Conservation (phyloP, 768 basidiomycete species). For the Suillus cothurnatus region DNA sequence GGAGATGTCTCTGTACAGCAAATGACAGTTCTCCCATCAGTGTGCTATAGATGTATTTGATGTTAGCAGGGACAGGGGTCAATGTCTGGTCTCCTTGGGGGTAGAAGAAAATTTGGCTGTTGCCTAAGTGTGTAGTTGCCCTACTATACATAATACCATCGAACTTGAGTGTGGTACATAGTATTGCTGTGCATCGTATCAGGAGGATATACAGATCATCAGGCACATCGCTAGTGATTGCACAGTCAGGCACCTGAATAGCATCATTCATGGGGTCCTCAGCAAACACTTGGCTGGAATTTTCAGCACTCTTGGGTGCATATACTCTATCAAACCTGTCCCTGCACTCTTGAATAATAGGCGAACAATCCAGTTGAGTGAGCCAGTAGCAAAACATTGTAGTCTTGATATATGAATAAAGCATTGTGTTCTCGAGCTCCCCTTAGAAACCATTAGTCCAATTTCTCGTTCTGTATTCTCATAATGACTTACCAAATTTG, state of each 20-base stretch:
- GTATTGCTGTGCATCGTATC: neutral
- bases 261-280: neutral
- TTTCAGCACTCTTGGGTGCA: neutral
- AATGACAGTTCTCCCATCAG: neutral
- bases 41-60: neutral
- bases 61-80: neutral
- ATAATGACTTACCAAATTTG: conserved; percentile 22
- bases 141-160: neutral
- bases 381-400: conserved; percentile 18
- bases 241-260: neutral
- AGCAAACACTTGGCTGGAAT: neutral
- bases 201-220: neutral
- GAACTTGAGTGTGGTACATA: neutral
- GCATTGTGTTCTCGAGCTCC: conserved; percentile 14
- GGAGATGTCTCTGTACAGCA: neutral
- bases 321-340: conserved; percentile 7
- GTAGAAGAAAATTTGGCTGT: neutral
- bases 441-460: neutral
- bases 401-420: conserved; percentile 15
- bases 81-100: neutral
- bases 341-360: conserved; percentile 11
- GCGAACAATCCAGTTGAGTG: conserved; percentile 4
- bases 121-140: neutral
- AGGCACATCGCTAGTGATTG: neutral
- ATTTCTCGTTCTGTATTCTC: conserved; percentile 12